Conservation (phyloP, 1,139 yeast genomes). For the Wickerhamomyces sp. region DNA sequence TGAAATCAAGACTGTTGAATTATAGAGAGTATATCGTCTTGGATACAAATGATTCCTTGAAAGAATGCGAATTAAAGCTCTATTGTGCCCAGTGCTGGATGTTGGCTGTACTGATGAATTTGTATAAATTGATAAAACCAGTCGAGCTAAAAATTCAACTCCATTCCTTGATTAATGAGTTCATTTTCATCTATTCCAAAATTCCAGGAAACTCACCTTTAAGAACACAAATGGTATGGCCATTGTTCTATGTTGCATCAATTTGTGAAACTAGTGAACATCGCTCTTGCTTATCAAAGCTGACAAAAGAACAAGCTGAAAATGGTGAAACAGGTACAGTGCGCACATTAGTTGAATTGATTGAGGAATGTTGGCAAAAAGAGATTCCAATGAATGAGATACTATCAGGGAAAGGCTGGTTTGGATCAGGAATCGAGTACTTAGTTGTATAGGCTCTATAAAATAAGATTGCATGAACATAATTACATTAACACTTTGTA, state of each 20-base stretch:
- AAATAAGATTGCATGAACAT: background rate
- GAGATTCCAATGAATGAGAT: conserved; percentile 37
- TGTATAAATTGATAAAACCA: conserved; percentile 34
- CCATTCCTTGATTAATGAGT: conserved; percentile 31
- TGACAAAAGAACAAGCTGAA: conserved; percentile 38
- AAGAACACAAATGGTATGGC: conserved; percentile 60
- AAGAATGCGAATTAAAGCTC: conserved; percentile 33
- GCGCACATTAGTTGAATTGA: conserved; percentile 35
- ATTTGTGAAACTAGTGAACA: conserved; percentile 34
- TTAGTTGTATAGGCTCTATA: conserved; percentile 39
- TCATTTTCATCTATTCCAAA: conserved; percentile 39
- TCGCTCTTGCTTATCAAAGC: conserved; percentile 26
- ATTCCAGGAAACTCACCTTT: conserved; percentile 41
- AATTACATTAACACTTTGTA: conserved; percentile 2
- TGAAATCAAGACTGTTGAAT: conserved; percentile 32
- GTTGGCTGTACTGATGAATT: conserved; percentile 37
- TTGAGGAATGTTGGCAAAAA: conserved; percentile 39
- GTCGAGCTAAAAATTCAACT: conserved; percentile 17
- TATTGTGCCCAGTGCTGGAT: conserved; percentile 55
- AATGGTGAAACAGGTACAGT: conserved; percentile 51
- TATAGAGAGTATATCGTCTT: conserved; percentile 44
- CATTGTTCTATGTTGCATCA: conserved; percentile 45
- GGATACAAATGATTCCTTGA: conserved; percentile 18
- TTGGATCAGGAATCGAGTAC: conserved; percentile 44
- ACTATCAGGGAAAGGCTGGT: conserved; percentile 37